Base-by-base conservation (phyloP, 192 early-diverging fungal genomes). In the Gamsiella multidivaricata region DNA sequence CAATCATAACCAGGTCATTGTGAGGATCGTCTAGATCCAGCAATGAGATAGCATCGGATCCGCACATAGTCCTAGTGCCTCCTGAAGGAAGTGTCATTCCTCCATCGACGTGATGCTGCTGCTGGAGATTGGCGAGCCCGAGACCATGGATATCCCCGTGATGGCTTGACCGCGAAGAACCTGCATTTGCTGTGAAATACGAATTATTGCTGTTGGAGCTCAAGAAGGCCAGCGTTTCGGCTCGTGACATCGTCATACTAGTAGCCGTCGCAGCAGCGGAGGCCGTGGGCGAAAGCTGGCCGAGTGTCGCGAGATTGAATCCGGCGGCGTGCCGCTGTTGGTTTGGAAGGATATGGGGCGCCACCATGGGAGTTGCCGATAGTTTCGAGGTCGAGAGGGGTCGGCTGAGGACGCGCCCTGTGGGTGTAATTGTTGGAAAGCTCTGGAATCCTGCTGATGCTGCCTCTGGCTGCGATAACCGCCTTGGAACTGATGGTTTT, bases 331-430 rank as follows among this genome's bases (percentile, higher is more conserved):
- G 55, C 9, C 59, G 57, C n/a, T 62, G 45, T 6, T 9, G 65
- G 20, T 61, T 67, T 6, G 73, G 73, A 8, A 76, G 58, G 26
- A 76, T 76, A 49, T 76, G 73, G 14, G 73, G 73, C 6, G 73
- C 64, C 23, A 52, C 18, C 6, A 60, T 59, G 3, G 73, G 42
- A 18, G 45, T 61, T 2, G 73, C 66, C 15, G 73, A 76, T 22
- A 76, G 53, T 8, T 68, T 60, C 3, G 73, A 76, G 20, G 73
- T 76, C 9, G 73, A 76, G 4, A 68, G 65, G 6, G 73, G 73
- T 3, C 73, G 64, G 11, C 50, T 68, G n/a, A 76, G 60, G 20
- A 76, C 73, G 18, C 58, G 51, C 50, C 65, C 73, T 50, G 73
- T 49, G 1, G 73, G 73, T 28, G 73, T 62, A 14, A 61, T 43